Conservation (phyloP, 139 green algal species). For the Closterium sp. region DNA sequence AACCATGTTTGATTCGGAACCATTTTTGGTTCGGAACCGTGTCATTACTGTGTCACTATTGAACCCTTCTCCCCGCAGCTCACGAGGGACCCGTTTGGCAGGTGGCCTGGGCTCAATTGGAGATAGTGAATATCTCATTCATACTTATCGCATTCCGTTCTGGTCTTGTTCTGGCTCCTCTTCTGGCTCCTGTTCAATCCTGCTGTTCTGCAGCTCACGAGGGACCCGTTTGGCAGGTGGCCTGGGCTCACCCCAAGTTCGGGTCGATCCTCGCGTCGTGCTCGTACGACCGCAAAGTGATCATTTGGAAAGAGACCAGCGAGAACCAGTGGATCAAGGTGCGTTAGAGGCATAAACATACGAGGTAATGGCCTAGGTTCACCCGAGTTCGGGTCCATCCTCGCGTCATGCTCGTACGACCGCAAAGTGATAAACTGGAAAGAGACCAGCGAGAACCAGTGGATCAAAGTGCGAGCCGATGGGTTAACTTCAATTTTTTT, state of each 20-base stretch:
- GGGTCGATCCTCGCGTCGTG: constrained; percentile 86
- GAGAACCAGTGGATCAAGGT: constrained; percentile 77
- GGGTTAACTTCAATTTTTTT: no score
- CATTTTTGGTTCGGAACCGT: not conserved
- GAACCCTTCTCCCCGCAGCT: constrained; percentile 48
- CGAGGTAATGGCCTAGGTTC: no score
- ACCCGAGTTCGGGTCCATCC: constrained; percentile 44
- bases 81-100: constrained; percentile 93
- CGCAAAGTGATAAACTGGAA: constrained; percentile 92
- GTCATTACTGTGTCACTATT: not conserved
- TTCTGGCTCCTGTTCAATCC: no score
- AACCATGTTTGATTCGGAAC: not conserved
- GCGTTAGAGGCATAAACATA: not conserved
- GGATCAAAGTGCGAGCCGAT: constrained; percentile 75
- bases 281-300: constrained; percentile 88
- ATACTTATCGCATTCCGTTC: no score
- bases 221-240: constrained; percentile 83
- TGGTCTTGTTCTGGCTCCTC: no score
- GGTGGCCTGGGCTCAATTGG: constrained; percentile 89
- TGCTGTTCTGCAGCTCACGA: constrained; percentile 71
- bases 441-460: constrained; percentile 69
- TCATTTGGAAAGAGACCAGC: constrained; percentile 86
- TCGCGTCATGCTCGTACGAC: constrained; percentile 91
- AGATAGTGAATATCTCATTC: constrained; percentile 87
- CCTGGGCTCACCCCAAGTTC: constrained; percentile 95